Evolutionary conservation across 345 rosid species (phyloP).

Genomic region (Murraya paniculata): DNA sequence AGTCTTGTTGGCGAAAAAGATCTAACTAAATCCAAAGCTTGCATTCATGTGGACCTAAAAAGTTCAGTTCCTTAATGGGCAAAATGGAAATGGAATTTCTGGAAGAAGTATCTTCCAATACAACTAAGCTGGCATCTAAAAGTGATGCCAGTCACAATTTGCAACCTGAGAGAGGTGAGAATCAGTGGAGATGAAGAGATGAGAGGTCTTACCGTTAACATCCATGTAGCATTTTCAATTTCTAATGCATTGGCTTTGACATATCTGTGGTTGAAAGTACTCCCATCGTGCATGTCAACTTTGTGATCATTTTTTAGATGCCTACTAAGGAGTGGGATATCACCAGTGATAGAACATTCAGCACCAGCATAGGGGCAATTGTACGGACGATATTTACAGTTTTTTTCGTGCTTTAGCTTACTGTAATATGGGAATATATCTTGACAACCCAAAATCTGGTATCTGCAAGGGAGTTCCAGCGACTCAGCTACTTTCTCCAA

Average conservation of each 20-base stretch:
- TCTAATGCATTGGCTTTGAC: slow-evolving; percentile 82
- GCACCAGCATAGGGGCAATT: slow-evolving; percentile 87
- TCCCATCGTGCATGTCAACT: slow-evolving; percentile 90
- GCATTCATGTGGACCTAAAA: not conserved
- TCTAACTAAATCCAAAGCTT: not conserved
- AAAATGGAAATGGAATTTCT: not conserved
- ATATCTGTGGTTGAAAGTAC: slow-evolving; percentile 84
- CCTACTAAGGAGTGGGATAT: slow-evolving; percentile 57
- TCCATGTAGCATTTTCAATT: slow-evolving; percentile 97
- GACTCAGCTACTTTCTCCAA: slow-evolving; percentile 86
- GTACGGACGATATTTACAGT: slow-evolving; percentile 69
- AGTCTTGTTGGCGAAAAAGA: not conserved
- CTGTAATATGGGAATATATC: slow-evolving; percentile 77
- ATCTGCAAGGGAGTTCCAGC: slow-evolving; percentile 75
- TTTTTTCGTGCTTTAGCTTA: slow-evolving; percentile 80
- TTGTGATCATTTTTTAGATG: slow-evolving; percentile 89
- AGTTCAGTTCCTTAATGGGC: not conserved
- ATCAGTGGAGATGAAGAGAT: not conserved
- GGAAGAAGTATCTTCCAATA: not conserved
- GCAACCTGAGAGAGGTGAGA: not conserved
- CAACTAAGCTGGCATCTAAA: not conserved
- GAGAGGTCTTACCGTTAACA: slow-evolving; percentile 68
- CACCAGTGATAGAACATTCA: slow-evolving; percentile 80
- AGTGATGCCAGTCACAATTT: not conserved
- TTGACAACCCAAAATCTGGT: slow-evolving; percentile 65